Conservation (phyloP, 352 stramenopile species). For the Phytophthora hybrid region DNA sequence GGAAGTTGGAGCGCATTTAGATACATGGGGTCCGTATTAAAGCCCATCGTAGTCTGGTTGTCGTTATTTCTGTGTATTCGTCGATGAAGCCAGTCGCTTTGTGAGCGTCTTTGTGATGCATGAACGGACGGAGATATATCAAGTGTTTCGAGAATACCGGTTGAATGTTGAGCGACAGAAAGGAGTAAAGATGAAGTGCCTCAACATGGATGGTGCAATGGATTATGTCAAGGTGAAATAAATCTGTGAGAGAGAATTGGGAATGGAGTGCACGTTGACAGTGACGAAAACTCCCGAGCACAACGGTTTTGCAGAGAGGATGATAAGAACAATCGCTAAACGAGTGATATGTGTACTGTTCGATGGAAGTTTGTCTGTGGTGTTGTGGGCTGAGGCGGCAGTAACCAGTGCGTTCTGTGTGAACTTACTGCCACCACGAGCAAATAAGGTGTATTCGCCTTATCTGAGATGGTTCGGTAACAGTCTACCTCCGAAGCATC, state of each 20-base stretch:
- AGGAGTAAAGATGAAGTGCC: neutral
- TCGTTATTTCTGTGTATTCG: too few species aligned
- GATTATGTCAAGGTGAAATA: neutral
- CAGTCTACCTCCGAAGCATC: neutral
- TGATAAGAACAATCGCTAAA: constrained; percentile 3
- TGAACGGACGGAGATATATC: neutral
- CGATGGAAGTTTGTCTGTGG: neutral
- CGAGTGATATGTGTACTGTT: constrained; percentile 2
- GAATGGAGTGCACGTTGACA: neutral
- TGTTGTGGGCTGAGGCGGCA: constrained; percentile 1
- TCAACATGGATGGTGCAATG: neutral
- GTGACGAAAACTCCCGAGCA: neutral
- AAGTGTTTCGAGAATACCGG: neutral
- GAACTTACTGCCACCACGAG: too few species aligned
- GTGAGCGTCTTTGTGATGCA: neutral
- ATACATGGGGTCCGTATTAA: neutral
- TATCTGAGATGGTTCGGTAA: neutral
- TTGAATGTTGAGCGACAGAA: neutral
- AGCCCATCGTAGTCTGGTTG: too few species aligned
- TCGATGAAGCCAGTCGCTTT: neutral
- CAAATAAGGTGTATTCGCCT: neutral
- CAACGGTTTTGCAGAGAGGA: constrained; percentile 2
- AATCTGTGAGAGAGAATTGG: neutral
- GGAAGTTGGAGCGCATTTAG: neutral
- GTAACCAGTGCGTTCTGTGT: neutral